Base-by-base conservation (phyloP, 805 yeast genomes). In the Kazachstania africana region DNA sequence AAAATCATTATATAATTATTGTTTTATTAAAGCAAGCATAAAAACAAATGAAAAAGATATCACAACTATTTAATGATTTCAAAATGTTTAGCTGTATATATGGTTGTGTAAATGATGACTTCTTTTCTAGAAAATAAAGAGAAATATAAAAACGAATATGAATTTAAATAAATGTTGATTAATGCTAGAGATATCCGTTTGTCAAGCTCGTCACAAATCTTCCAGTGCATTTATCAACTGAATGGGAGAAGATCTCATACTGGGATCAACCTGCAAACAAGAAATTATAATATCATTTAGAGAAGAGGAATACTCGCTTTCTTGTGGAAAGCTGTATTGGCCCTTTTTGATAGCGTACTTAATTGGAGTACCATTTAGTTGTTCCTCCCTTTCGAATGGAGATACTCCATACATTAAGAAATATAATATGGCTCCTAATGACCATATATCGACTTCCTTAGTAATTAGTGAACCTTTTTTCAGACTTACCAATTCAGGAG, bases 401-500 rank as follows among this genome's bases (percentile, higher is more conserved):
- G 94, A 80, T 19, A 66, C 65, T 0, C 79, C 78, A 57, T 80
- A 87, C 53, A 88, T 65, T 41, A 82, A 57, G 1, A 85, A 72
- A 53, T 81, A 87, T 12, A 84, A 51, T 1, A 84, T 63, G 48
- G 95, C 84, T 0, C 97, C 97, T 18, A 87, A 55, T 3, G 94
- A 78, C 97, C 97, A 87, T 16, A 88, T 72, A 53, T 87, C 97
- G 4, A 80, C 75, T 36, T 70, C 69, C 16, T 38, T 37, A 39
- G 75, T 74, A 27, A 87, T 63, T 5, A 55, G 55, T n/a, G 70
- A 54, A 26, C 78, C 77, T 1, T 82, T 68, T 27, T 71, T 72
- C 24, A 84, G 78, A 47, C 84, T 88, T 36, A 87, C 58, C 28
- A 88, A 62, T 49, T 87, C 97, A 0, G 97, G 97, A 0, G 96